phyloP scores from a whole-genome alignment of 352 stramenopile genomes.

The Pythium insidiosum region DNA sequence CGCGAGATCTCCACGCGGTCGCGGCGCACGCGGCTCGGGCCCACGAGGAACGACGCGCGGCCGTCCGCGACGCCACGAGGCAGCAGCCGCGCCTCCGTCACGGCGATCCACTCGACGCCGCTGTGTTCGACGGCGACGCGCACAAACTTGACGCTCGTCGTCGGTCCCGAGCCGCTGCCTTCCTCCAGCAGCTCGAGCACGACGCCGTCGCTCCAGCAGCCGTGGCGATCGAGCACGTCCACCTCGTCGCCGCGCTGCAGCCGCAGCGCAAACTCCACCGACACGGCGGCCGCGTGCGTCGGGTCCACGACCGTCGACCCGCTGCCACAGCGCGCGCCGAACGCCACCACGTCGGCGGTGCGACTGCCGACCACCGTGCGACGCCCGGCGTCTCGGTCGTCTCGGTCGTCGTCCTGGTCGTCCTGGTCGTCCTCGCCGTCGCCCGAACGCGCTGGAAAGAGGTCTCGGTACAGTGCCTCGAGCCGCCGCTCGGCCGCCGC shows the following conservation, averaged over 20 bases:
- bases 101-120: constrained; percentile 65
- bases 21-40: constrained; percentile 27
- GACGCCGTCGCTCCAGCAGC: constrained; percentile 76
- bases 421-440: constrained; percentile 3
- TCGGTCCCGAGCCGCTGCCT: too few relatives aligned
- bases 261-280: constrained; percentile 57
- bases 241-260: constrained; percentile 52
- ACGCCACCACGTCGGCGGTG: constrained; percentile 41
- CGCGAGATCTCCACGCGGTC: constrained; percentile 38
- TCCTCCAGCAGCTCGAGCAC: constrained; percentile 55
- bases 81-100: constrained; percentile 60
- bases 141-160: constrained; percentile 44
- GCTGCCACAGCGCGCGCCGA: constrained; percentile 28
- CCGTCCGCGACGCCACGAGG: constrained; percentile 56
- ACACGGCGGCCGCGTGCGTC: constrained; percentile 33
- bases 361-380: constrained; percentile 26
- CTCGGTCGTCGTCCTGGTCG: too few relatives aligned
- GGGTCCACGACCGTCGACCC: constrained; percentile 13
- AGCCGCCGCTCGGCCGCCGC: constrained; percentile 26
- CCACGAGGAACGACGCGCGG: constrained; percentile 30
- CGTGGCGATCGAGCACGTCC: constrained; percentile 71
- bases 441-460: constrained; percentile 26
- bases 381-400: too few relatives aligned
- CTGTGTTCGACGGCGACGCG: constrained; percentile 58
- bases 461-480: constrained; percentile 46